phyloP scores from a whole-genome alignment of 2,329 filamentous ascomycete species.

The Alternaria sp. region DNA sequence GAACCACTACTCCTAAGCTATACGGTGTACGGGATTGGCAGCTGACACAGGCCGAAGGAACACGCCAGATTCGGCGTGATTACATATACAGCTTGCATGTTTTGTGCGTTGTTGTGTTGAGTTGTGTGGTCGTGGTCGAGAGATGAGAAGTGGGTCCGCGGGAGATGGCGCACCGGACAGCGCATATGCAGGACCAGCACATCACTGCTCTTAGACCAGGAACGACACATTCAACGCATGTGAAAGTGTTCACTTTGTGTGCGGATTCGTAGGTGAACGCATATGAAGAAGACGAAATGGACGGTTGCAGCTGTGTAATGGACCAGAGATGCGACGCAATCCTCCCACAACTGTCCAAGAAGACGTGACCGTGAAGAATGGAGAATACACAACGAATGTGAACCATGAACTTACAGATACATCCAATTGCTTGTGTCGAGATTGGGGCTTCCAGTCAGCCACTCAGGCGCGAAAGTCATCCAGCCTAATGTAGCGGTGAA shows the following conservation, averaged over 20 bases:
- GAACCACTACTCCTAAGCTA: not conserved
- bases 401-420: conserved; percentile 57
- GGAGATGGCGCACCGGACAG: conserved; percentile 18
- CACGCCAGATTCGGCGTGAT: not conserved
- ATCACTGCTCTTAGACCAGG: conserved; percentile 10
- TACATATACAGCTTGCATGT: not conserved
- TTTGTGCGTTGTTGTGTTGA: conserved; percentile 5
- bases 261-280: not conserved
- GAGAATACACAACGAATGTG: not conserved
- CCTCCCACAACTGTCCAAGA: not conserved
- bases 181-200: conserved; percentile 30
- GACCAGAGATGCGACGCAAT: not conserved
- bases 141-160: conserved; percentile 28
- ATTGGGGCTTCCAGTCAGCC: conserved; percentile 66
- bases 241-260: not conserved
- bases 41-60: not conserved
- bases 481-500: conserved; percentile 56
- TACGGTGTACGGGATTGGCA: not conserved
- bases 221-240: conserved; percentile 5
- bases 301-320: not conserved
- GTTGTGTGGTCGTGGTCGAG: conserved; percentile 1
- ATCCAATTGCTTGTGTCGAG: conserved; percentile 68
- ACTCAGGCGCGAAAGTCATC: conserved; percentile 73
- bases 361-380: not conserved
- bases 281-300: not conserved